Percentiles rank a stretch among this genome's conserved stretches.
Evolutionary conservation across 495 filamentous ascomycete species (phyloP).

Genomic region (Aspergillus sclerotioniger): DNA sequence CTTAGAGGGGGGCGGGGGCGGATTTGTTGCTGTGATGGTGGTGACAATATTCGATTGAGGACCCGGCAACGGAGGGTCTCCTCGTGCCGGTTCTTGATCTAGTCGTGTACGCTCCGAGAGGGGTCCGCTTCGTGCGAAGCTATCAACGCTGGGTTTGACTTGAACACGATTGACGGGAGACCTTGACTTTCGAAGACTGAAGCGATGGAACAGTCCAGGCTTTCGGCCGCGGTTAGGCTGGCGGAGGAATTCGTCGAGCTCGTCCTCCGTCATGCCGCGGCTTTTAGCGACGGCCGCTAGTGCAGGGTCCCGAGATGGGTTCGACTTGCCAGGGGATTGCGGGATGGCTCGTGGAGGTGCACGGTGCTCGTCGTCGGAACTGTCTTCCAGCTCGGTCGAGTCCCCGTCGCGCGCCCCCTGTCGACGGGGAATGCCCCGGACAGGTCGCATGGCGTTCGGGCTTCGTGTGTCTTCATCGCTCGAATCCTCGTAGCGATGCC

Average conservation of each 20-base stretch:
- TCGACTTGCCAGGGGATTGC: constrained; percentile 6
- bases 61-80: constrained; percentile 20
- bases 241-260: constrained; percentile 40
- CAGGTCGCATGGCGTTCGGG: constrained; percentile 48
- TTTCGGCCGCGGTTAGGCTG: constrained; percentile 36
- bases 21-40: constrained; percentile 19
- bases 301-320: constrained; percentile 28
- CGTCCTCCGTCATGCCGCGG: constrained; percentile 41
- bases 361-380: constrained; percentile 45
- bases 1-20: constrained; percentile 22
- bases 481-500: constrained; percentile 77
- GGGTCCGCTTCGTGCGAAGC: constrained; percentile 30
- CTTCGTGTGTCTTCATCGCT: constrained; percentile 65
- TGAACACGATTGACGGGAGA: constrained; percentile 31
- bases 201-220: constrained; percentile 38
- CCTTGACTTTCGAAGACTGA: constrained; percentile 41
- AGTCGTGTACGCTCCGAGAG: constrained; percentile 36
- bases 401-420: constrained; percentile 54
- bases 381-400: constrained; percentile 69
- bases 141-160: constrained; percentile 25
- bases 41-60: constrained; percentile 15
- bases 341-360: constrained; percentile 9
- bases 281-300: constrained; percentile 41
- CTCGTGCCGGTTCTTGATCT: constrained; percentile 27
- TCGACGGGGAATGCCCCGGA: constrained; percentile 63